Conservation (phyloP, 2,329 filamentous ascomycete species). For the Arthrobotrys entomopaga region DNA sequence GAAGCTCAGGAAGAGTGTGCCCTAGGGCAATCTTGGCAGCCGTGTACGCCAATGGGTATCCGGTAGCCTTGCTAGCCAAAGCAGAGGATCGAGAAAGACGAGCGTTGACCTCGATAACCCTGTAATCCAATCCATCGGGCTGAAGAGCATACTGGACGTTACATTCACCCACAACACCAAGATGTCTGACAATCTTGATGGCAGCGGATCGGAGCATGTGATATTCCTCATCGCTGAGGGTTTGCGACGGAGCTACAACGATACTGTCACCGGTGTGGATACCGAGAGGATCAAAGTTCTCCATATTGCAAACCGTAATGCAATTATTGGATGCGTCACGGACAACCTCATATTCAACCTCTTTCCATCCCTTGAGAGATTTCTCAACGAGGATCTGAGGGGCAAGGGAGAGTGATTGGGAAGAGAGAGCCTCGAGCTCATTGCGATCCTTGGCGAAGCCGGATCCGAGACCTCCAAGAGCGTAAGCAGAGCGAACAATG, state of each 20-base stretch:
- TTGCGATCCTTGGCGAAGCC: slow-evolving; percentile 95
- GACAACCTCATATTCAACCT: slow-evolving; percentile 98
- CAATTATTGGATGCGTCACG: slow-evolving; percentile 98
- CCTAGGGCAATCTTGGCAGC: slow-evolving; percentile 98
- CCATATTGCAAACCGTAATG: slow-evolving; percentile 98
- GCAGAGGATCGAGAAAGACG: slow-evolving; percentile 97
- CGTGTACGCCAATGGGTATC: slow-evolving; percentile 95
- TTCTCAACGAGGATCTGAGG: slow-evolving; percentile 98
- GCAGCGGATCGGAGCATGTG: slow-evolving; percentile 98
- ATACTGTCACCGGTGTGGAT: slow-evolving; percentile 99
- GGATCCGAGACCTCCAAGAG: slow-evolving; percentile 92
- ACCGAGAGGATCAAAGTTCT: slow-evolving; percentile 97
- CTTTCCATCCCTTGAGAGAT: slow-evolving; percentile 99
- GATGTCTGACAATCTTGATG: slow-evolving; percentile 97
- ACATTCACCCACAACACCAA: slow-evolving; percentile 97
- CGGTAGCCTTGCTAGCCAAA: slow-evolving; percentile 95
- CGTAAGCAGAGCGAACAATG: slow-evolving; percentile 96
- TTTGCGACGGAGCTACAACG: slow-evolving; percentile 96
- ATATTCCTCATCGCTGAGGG: slow-evolving; percentile 96
- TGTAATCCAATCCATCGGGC: slow-evolving; percentile 95
- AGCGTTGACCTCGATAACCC: slow-evolving; percentile 98
- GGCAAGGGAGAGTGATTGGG: slow-evolving; percentile 88
- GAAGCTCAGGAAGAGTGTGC: slow-evolving; percentile 92
- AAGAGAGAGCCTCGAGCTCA: slow-evolving; percentile 91
- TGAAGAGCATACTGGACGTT: slow-evolving; percentile 98